Evolutionary conservation across 2,329 filamentous ascomycete species (phyloP).

Genomic region (Colletotrichum truncatum): DNA sequence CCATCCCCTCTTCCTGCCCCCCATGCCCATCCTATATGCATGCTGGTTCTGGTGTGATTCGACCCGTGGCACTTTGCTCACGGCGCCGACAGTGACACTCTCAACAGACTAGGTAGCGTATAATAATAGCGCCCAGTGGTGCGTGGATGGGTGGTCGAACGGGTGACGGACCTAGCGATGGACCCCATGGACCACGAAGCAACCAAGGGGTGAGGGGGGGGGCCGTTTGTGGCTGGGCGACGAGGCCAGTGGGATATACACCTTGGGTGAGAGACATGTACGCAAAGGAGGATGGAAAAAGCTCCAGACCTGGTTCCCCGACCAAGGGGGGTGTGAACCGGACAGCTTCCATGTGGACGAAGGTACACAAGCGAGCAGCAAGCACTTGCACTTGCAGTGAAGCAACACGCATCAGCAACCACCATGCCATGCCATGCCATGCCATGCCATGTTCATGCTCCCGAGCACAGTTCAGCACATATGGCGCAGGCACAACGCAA

Average conservation of each 20-base stretch:
- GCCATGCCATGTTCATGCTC: not conserved
- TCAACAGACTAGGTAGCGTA: conserved; percentile 14
- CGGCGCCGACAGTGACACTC: conserved; percentile 18
- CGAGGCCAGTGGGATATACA: conserved; percentile 3
- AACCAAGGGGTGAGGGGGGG: not conserved
- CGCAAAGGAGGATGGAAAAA: not conserved
- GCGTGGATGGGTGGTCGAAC: conserved; percentile 16
- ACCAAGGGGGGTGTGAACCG: conserved; percentile 12
- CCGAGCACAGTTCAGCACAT: conserved; percentile 8
- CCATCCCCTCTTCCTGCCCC: not conserved
- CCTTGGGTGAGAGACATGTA: not conserved
- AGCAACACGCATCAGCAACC: conserved; percentile 7
- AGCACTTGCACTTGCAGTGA: conserved; percentile 28
- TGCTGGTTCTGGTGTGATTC: conserved; percentile 30
- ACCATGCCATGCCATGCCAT: not conserved
- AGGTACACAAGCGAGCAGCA: conserved; percentile 17
- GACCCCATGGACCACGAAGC: conserved; percentile 2
- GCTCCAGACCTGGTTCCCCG: conserved; percentile 15
- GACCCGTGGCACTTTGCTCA: conserved; percentile 22
- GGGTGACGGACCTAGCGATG: conserved; percentile 18
- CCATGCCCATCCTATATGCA: conserved; percentile 26
- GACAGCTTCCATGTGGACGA: conserved; percentile 20
- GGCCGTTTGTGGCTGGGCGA: not conserved
- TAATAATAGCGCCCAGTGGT: conserved; percentile 27
- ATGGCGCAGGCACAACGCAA: conserved; percentile 22